A percentile compares a stretch with the other conserved stretches of the same genome.
Conservation (phyloP, 768 basidiomycete genomes). For the Collybia nuda region DNA sequence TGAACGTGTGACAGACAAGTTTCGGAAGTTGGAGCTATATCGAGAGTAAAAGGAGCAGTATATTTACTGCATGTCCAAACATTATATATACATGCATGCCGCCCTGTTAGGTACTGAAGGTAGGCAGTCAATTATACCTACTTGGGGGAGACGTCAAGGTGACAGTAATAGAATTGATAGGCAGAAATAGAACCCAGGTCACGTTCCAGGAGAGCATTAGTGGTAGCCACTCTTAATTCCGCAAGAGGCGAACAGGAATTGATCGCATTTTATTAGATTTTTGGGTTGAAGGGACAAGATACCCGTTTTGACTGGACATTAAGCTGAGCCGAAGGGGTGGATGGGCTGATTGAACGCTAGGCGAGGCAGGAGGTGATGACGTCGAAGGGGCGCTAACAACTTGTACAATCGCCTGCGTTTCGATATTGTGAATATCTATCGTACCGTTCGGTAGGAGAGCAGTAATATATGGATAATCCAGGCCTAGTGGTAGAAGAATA, state of each 20-base stretch:
- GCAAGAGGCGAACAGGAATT: conserved; percentile 32
- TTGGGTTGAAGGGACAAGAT: conserved; percentile 50
- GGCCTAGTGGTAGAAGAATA: conserved; percentile 37
- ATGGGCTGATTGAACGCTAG: conserved; percentile 15
- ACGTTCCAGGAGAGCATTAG: too few relatives aligned
- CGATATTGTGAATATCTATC: conserved; percentile 79
- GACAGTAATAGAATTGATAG: too few relatives aligned
- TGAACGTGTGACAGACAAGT: too few relatives aligned
- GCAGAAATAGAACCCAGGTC: too few relatives aligned
- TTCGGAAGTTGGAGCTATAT: too few relatives aligned
- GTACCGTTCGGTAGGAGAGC: conserved; percentile 77
- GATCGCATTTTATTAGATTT: conserved; percentile 46
- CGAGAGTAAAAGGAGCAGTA: too few relatives aligned
- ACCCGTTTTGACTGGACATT: conserved; percentile 41
- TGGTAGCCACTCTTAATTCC: conserved; percentile 1
- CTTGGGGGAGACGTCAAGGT: too few relatives aligned
- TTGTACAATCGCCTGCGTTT: conserved; percentile 72
- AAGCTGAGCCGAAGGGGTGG: conserved; percentile 30
- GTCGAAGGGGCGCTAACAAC: conserved; percentile 51
- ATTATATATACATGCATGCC: too few relatives aligned
- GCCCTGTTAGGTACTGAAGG: too few relatives aligned
- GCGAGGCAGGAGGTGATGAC: conserved; percentile 20
- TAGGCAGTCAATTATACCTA: too few relatives aligned
- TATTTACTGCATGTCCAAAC: too few relatives aligned
- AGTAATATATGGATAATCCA: conserved; percentile 81